These are phyloP conservation scores for Pseudophaeomoniella oleicola DNA, from an alignment of 2,329 filamentous ascomycete genomes.

Conservation along the genomic window DNA sequence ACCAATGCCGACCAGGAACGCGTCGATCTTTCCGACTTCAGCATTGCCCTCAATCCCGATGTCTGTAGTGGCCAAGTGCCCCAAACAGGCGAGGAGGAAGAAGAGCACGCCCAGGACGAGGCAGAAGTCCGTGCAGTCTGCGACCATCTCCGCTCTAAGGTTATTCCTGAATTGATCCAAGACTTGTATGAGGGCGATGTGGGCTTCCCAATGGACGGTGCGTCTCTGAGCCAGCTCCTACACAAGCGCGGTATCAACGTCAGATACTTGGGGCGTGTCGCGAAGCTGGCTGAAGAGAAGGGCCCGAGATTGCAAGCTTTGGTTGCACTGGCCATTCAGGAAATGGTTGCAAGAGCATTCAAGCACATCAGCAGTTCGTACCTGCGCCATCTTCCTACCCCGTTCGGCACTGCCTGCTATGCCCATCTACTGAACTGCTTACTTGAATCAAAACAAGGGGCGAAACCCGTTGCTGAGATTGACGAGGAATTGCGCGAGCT, in stretches of 20 bases:
- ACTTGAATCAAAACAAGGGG: constrained; percentile 60
- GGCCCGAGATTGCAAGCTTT: constrained; percentile 64
- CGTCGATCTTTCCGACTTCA: constrained; percentile 76
- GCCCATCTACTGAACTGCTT: constrained; percentile 90
- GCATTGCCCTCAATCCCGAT: constrained; percentile 83
- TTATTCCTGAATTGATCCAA: constrained; percentile 71
- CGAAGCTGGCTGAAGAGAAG: constrained; percentile 50
- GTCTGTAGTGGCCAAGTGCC: constrained; percentile 86
- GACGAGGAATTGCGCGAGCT: constrained; percentile 60
- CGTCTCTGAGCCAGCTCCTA: constrained; percentile 71
- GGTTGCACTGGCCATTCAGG: constrained; percentile 63
- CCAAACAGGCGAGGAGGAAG: constrained; percentile 81
- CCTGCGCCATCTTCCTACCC: constrained; percentile 62
- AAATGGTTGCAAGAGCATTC: constrained; percentile 91
- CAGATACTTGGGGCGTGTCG: constrained; percentile 80
- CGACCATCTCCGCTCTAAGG: constrained; percentile 57
- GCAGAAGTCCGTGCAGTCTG: constrained; percentile 75
- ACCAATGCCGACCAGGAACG: constrained; percentile 42
- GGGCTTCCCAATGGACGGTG: constrained; percentile 97
- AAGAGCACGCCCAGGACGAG: constrained; percentile 69
- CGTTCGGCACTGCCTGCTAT: constrained; percentile 65
- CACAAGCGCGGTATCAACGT: constrained; percentile 98
- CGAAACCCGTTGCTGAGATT: constrained; percentile 62
- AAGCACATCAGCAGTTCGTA: constrained; percentile 79
- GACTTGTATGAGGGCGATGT: constrained; percentile 86